phyloP scores from a whole-genome alignment of 1,139 yeast species.

The Starmera stellimalicola region DNA sequence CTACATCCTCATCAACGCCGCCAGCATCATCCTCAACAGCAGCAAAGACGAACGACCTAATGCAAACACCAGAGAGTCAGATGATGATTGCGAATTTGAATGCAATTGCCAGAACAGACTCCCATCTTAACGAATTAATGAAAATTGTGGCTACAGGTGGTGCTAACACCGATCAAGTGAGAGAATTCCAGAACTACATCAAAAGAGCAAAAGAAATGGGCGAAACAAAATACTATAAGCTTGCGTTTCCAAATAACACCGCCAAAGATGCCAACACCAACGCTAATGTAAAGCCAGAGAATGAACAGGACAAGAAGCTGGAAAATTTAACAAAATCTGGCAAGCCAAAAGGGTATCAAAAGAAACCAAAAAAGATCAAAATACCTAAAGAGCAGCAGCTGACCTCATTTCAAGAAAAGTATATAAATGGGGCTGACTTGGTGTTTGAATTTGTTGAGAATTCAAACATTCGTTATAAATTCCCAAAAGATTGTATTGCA shows the following conservation, averaged over 20 bases:
- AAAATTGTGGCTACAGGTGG: constrained; percentile 73
- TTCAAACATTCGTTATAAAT: constrained; percentile 58
- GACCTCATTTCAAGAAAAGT: constrained; percentile 70
- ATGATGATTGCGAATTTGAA: constrained; percentile 79
- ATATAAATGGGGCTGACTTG: constrained; percentile 58
- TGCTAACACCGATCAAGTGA: constrained; percentile 62
- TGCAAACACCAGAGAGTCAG: constrained; percentile 57
- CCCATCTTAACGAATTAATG: constrained; percentile 62
- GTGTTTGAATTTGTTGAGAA: constrained; percentile 82
- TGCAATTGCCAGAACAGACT: constrained; percentile 67
- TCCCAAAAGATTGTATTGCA: constrained; percentile 70
- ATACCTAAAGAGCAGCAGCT: constrained; percentile 29
- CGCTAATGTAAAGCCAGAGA: constrained; percentile 20
- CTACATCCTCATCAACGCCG: background rate
- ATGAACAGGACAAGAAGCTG: constrained; percentile 2
- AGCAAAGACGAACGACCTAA: constrained; percentile 35
- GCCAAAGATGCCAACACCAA: constrained; percentile 19
- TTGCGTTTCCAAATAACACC: constrained; percentile 17
- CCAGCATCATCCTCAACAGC: constrained; percentile 13
- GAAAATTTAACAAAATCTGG: constrained; percentile 16
- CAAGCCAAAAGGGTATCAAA: constrained; percentile 11
- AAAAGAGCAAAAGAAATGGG: constrained; percentile 73
- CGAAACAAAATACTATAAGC: constrained; percentile 27
- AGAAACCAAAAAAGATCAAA: constrained; percentile 16
- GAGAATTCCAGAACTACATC: constrained; percentile 72